A percentile compares a stretch with the other conserved stretches of the same genome.
These are phyloP conservation scores for Parietaria judaica DNA, from an alignment of 306 rosid genomes.

Conservation along the genomic window DNA sequence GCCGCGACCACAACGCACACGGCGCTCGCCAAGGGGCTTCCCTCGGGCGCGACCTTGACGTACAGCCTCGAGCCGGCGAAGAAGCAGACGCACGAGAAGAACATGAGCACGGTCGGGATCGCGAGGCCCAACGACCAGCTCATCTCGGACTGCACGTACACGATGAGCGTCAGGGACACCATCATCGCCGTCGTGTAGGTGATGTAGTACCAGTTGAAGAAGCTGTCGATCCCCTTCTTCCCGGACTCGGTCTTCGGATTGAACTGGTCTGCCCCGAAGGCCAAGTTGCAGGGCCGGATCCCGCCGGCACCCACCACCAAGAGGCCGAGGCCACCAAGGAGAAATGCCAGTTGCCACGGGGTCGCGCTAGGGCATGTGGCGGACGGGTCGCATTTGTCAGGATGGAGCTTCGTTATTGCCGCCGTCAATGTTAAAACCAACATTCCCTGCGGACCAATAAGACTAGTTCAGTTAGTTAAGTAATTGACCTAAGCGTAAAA, in stretches of 20 bases:
- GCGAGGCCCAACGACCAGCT: conserved; percentile 83
- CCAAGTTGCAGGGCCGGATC: conserved; percentile 73
- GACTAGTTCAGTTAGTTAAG: too few relatives aligned
- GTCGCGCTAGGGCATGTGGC: conserved; percentile 54
- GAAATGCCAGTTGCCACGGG: conserved; percentile 53
- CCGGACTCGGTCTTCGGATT: conserved; percentile 73
- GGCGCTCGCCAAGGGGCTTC: conserved; percentile 67
- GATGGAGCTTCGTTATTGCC: conserved; percentile 54
- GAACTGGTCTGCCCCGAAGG: conserved; percentile 93
- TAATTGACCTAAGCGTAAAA: too few relatives aligned
- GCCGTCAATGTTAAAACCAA: conserved; percentile 62
- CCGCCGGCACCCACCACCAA: conserved; percentile 76
- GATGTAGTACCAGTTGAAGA: conserved; percentile 93
- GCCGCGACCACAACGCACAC: conserved; percentile 54
- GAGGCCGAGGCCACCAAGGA: conserved; percentile 42
- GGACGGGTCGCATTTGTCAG: conserved; percentile 44
- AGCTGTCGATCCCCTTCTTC: conserved; percentile 64
- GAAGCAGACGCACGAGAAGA: conserved; percentile 49
- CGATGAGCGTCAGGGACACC: conserved; percentile 63
- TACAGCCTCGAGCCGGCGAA: conserved; percentile 59
- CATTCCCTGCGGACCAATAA: conserved; percentile 42
- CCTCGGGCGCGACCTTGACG: conserved; percentile 65
- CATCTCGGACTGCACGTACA: conserved; percentile 64
- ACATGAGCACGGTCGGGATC: conserved; percentile 69
- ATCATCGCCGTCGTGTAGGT: conserved; percentile 69